Base-by-base conservation (phyloP, 2,329 filamentous ascomycete genomes). In the Botryotinia convoluta region DNA sequence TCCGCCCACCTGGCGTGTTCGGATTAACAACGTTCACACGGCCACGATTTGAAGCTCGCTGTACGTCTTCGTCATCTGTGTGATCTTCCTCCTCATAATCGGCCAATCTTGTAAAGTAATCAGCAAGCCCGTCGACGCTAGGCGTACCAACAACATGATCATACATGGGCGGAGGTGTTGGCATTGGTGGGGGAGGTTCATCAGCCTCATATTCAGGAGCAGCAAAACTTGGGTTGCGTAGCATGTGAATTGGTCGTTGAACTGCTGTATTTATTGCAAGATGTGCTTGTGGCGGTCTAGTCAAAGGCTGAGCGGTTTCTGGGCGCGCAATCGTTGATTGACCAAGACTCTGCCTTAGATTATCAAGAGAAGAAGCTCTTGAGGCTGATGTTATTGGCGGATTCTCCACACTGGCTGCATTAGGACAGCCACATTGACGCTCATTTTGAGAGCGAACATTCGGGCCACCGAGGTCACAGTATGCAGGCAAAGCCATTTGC, bases 151-250 rank as follows among this genome's bases (percentile, higher is more conserved):
- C 87, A 71, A 92, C 89, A 44, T 85, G 86, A 70, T 91, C 88
- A 78, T 93, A 93, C 62, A 89, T 86, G 16, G 91, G 91, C 16
- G 91, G 91, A 14, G 91, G 91, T 1, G 91, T 93, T 73, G 90
- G 91, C 2, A 92, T 83, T 2, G 90, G 89, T 73, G 91, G 91
- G 3, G 91, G 91, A 7, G 91, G 90, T 29, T 89, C 85, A 64
- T 92, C 88, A 29, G 91, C 90, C 74, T 92, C 89, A 78, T 93
- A 93, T 0, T 90, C 85, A 8, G 91, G 91, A 22, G 91, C 91
- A 68, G 91, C 91, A 81, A 90, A 93, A 0, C 90, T 92, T 3
- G 91, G 91, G 10, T 86, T 85, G 60, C 91, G 87, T 42, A 93
- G 83, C 42, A 93, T 84, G 80, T 93, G 91, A 74, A 93, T 92